Evolutionary conservation across 2,329 filamentous ascomycete species (phyloP).

Genomic region (Alternaria tenuissima): DNA sequence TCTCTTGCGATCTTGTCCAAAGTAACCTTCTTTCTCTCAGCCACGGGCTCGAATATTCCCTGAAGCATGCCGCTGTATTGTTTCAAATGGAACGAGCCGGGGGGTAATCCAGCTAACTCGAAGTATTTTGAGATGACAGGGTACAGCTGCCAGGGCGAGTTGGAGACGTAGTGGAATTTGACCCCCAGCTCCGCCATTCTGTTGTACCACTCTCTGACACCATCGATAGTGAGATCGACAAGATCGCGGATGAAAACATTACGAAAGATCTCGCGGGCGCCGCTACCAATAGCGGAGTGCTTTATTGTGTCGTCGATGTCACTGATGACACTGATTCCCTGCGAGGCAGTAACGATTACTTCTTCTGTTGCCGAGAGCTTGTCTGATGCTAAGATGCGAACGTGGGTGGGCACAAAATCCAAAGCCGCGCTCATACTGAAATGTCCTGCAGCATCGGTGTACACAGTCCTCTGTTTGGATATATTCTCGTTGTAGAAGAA

Average conservation of each 20-base stretch:
- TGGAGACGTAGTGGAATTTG: conserved; percentile 96
- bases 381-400: conserved; percentile 86
- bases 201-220: conserved; percentile 89
- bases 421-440: conserved; percentile 82
- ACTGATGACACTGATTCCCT: conserved; percentile 90
- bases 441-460: conserved; percentile 88
- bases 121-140: conserved; percentile 89
- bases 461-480: conserved; percentile 83
- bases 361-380: conserved; percentile 81
- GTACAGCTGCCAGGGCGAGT: conserved; percentile 97
- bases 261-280: conserved; percentile 92
- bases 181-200: conserved; percentile 81
- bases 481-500: conserved; percentile 92
- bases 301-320: conserved; percentile 99
- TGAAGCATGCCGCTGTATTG: conserved; percentile 97
- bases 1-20: conserved; percentile 86
- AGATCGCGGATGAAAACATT: conserved; percentile 94
- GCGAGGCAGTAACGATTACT: conserved; percentile 77
- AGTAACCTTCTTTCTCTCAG: conserved; percentile 89
- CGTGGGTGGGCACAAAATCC: conserved; percentile 89
- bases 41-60: conserved; percentile 96
- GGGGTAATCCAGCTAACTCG: conserved; percentile 78
- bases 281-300: conserved; percentile 86
- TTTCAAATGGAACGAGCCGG: conserved; percentile 92
- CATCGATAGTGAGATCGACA: conserved; percentile 80